Evolutionary conservation across 768 basidiomycete species (phyloP), one percentile per base, ranked within the genome.

Genomic region (Epithele typhae): DNA sequence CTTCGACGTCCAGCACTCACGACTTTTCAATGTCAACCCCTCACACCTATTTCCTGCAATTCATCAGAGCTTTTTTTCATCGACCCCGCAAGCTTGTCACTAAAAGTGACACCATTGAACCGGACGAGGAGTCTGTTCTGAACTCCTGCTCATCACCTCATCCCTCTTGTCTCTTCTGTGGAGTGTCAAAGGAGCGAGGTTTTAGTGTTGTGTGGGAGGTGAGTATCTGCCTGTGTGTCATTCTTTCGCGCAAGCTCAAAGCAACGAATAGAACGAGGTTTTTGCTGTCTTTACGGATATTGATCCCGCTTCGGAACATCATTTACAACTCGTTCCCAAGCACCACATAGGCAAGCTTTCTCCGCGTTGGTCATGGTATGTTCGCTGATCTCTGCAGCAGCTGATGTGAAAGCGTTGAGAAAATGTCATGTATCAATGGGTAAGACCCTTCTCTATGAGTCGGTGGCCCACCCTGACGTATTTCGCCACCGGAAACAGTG

Each of bases 391-490:
- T 14, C 7, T n/a, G 19, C 1, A 5, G 4, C 50, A 87, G 86
- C 59, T 25, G 87, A 77, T 43, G 75, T 87, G 17, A 75, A 67
- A 53, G 59, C 69, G 1, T 59, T 89, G 23, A 60, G 51, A 5
- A 58, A 57, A 48, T 47, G 58, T 7, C 79, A 88, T 50, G 69
- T 68, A 2, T 56, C 64, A 21, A 66, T 85, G 45, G 67, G 85
- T 86, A 58, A 30, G 27, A 30, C 27, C 27, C 14, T 30, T 30
- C 8, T 14, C 14, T 7, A 30, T 7, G 7, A 30, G 27, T 30
- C 7, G n/a, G n/a, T 30, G 27, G 7, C 14, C 27, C 27, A 30
- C 27, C 14, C 27, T n/a, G n/a, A n/a, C n/a, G n/a, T n/a, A n/a
- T n/a, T n/a, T n/a, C n/a, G n/a, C n/a, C n/a, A n/a, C n/a, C n/a